These are phyloP conservation scores for Gymnopus androsaceus DNA, from an alignment of 1,284 basidiomycete species.

Conservation along the genomic window DNA sequence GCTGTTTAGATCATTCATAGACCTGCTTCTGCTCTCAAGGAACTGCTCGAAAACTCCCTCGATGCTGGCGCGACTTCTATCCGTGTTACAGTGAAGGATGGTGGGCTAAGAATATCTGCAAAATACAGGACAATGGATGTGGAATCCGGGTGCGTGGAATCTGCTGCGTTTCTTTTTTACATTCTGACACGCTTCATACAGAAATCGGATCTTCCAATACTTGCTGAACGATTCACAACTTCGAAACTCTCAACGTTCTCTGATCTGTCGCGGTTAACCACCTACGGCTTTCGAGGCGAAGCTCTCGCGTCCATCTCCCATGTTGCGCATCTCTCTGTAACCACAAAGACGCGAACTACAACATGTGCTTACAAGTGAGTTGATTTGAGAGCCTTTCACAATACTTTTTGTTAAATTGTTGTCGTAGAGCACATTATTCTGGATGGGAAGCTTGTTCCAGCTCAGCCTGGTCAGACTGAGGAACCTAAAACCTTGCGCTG, in stretches of 20 bases:
- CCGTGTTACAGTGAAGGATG: slow-evolving; percentile 89
- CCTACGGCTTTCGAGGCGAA: slow-evolving; percentile 98
- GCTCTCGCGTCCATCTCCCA: slow-evolving; percentile 96
- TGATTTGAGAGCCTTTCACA: not conserved
- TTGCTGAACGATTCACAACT: slow-evolving; percentile 96
- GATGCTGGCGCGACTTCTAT: slow-evolving; percentile 92
- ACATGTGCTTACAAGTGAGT: slow-evolving; percentile 87
- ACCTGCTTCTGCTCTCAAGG: slow-evolving; percentile 95
- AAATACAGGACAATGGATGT: slow-evolving; percentile 95
- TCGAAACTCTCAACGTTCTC: slow-evolving; percentile 89
- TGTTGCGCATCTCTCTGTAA: slow-evolving; percentile 85
- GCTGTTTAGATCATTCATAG: slow-evolving; percentile 86
- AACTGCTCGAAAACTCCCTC: slow-evolving; percentile 92
- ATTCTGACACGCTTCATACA: slow-evolving; percentile 24
- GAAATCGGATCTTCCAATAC: slow-evolving; percentile 82
- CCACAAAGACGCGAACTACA: slow-evolving; percentile 85
- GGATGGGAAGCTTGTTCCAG: slow-evolving; percentile 73
- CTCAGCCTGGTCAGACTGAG: slow-evolving; percentile 65
- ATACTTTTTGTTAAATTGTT: slow-evolving; percentile 3
- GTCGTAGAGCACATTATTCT: slow-evolving; percentile 75
- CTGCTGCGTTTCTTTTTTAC: not conserved
- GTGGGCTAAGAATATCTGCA: slow-evolving; percentile 94
- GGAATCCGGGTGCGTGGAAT: slow-evolving; percentile 80
- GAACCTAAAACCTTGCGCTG: slow-evolving; percentile 91
- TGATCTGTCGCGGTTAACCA: slow-evolving; percentile 83